These are phyloP conservation scores for Thalassiosira mediterranea DNA, from an alignment of 352 stramenopile genomes.

Conservation along the genomic window DNA sequence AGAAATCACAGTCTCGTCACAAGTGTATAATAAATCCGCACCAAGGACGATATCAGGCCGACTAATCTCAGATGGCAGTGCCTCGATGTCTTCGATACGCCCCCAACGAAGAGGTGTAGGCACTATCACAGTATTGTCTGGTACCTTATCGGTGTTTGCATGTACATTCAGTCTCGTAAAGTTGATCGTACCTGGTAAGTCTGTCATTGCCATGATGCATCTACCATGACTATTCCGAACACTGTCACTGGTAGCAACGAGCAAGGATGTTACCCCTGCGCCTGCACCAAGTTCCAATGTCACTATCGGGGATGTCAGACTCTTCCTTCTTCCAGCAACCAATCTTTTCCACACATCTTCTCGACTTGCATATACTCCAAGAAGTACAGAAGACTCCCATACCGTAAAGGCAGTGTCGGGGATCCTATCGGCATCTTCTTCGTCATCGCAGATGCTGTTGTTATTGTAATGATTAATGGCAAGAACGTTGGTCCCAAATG, in stretches of 20 bases:
- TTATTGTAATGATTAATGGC: not conserved
- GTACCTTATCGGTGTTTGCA: conserved; percentile 9
- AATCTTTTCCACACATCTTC: conserved; percentile 28
- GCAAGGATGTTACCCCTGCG: conserved; percentile 11
- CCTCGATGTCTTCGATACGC: conserved; percentile 7
- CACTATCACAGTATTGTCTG: conserved; percentile 1
- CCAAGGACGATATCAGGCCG: conserved; percentile 16
- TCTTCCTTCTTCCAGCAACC: conserved; percentile 1
- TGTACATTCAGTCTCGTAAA: conserved; percentile 20
- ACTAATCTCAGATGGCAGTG: conserved; percentile 6
- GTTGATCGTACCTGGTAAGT: conserved; percentile 18
- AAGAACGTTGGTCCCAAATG: conserved; percentile 4
- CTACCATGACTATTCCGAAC: conserved; percentile 4
- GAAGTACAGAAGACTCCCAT: conserved; percentile 18
- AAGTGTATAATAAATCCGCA: conserved; percentile 24
- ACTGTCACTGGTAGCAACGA: conserved; percentile 15
- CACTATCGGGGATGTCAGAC: conserved; percentile 3
- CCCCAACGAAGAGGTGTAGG: conserved; percentile 14
- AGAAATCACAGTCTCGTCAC: conserved; percentile 13
- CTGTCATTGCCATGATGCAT: conserved; percentile 13
- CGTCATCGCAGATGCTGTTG: not conserved
- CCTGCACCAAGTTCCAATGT: conserved; percentile 20
- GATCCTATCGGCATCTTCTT: conserved; percentile 11
- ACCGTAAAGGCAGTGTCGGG: conserved; percentile 25
- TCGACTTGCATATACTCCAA: conserved; percentile 21